Conservation (phyloP, 176 grass and related monocot genomes). For the Chrysopogon serrulatus region DNA sequence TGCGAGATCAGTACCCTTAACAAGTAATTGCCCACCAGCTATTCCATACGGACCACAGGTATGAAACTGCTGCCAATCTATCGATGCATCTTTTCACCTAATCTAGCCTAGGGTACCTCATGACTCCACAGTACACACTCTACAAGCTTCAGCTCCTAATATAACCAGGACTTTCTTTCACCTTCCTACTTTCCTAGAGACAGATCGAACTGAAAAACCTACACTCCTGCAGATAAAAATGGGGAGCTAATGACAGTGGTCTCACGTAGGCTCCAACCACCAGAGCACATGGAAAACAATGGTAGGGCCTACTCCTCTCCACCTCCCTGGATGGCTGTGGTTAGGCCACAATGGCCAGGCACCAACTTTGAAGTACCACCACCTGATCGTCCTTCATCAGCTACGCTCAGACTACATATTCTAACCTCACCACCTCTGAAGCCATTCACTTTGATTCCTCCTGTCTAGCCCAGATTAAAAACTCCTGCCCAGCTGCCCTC, state of each 20-base stretch:
- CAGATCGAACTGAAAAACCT: slow-evolving; percentile 15
- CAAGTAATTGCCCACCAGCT: slow-evolving; percentile 51
- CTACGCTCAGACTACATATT: slow-evolving; percentile 42
- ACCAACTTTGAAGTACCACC: slow-evolving; percentile 70
- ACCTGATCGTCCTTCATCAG: slow-evolving; percentile 55
- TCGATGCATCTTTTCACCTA: slow-evolving; percentile 25
- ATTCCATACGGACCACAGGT: slow-evolving; percentile 31
- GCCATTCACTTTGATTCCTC: slow-evolving; percentile 70
- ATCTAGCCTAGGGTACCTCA: slow-evolving; percentile 20
- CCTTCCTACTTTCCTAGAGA: slow-evolving; percentile 9
- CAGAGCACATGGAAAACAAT: slow-evolving; percentile 39
- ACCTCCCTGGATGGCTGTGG: slow-evolving; percentile 50
- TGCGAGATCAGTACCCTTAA: slow-evolving; percentile 20
- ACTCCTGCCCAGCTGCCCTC: background rate
- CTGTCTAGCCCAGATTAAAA: slow-evolving; percentile 76
- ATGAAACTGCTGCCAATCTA: slow-evolving; percentile 27
- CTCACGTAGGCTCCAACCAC: slow-evolving; percentile 42
- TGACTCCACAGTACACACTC: background rate
- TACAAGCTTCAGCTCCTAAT: slow-evolving; percentile 14
- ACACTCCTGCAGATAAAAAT: slow-evolving; percentile 25
- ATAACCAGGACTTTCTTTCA: slow-evolving; percentile 1
- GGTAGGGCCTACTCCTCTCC: slow-evolving; percentile 40
- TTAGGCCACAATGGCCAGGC: slow-evolving; percentile 64
- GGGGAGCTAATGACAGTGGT: slow-evolving; percentile 36
- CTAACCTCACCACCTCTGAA: slow-evolving; percentile 40